Evolutionary conservation across 495 filamentous ascomycete genomes (phyloP), one percentile per base, ranked within the genome.

Genomic region (Cetradonia linearis): DNA sequence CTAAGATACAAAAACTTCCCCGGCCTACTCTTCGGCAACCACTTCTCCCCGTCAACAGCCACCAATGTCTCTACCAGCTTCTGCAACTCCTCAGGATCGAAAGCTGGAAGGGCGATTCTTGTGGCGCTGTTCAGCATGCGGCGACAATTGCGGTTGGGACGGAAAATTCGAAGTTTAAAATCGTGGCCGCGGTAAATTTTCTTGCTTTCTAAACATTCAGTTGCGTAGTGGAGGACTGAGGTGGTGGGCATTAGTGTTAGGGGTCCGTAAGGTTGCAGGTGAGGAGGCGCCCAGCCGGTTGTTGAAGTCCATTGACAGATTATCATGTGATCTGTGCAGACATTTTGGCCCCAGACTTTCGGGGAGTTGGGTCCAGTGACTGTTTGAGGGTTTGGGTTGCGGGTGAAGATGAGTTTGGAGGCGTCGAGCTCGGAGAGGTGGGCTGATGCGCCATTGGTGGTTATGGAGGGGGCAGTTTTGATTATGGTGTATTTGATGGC

Each of bases 201-300:
- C 73, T 93, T 78, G 34, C 90, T 90, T 71, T 95, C 90, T 74
- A 95, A 95, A 73, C 90, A 95, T 67, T 92, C 86, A 40, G 88
- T 93, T 18, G 90, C 90, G 70, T 95, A 95, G 76, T 95, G 89
- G 40, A 95, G 81, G 31, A 83, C 82, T n/a, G 85, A 88, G 18
- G 90, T 86, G 16, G 86, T 90, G 8, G 91, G 91, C 72, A 88
- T 86, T 68, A 96, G 80, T 64, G 80, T 79, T 31, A 96, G 75
- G 30, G 89, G 88, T 56, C 86, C 84, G 71, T 86, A 93, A 1
- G 91, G 89, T 65, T 81, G 82, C 47, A 96, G 75, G 62, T 89
- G 79, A 16, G 91, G 92, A 0, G 83, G 79, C 18, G 77, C 75
- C 91, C 91, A 96, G 64, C 91, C 91, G 18, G 69, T 69, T 40